These are phyloP conservation scores for Ophiocytium majus DNA, from an alignment of 352 stramenopile genomes.

Conservation along the genomic window DNA sequence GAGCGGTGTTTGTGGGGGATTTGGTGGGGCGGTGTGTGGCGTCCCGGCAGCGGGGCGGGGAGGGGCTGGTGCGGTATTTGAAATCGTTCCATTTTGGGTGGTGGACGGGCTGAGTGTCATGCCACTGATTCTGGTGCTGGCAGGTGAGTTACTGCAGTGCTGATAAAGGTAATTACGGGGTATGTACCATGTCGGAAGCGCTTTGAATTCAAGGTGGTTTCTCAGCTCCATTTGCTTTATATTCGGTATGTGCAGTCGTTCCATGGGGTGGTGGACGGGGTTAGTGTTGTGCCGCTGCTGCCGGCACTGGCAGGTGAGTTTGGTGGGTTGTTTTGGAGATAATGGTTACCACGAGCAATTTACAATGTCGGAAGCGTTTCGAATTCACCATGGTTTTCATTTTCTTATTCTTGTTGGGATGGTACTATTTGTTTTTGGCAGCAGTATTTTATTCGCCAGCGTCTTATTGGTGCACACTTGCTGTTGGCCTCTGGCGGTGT, in stretches of 20 bases:
- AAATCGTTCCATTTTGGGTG: conserved; percentile 31
- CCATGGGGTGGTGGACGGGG: conserved; percentile 35
- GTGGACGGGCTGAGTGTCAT: conserved; percentile 38
- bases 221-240: conserved; percentile 21
- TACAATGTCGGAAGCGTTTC: too few species aligned
- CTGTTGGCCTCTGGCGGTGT: too few species aligned
- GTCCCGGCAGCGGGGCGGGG: not conserved
- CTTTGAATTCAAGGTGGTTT: too few species aligned
- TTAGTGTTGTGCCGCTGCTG: conserved; percentile 26
- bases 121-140: not conserved
- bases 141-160: not conserved
- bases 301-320: not conserved
- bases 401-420: not conserved
- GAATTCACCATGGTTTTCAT: too few species aligned
- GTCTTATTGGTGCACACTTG: too few species aligned
- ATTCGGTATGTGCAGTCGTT: conserved; percentile 30
- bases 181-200: too few species aligned
- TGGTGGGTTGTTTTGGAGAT: not conserved
- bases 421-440: too few species aligned
- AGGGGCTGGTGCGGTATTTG: conserved; percentile 3
- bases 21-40: conserved; percentile 8
- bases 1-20: conserved; percentile 26
- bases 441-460: too few species aligned
- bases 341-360: too few species aligned
- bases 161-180: too few species aligned